These are phyloP conservation scores for Fusarium buharicum DNA, from an alignment of 2,329 filamentous ascomycete genomes.

Conservation along the genomic window DNA sequence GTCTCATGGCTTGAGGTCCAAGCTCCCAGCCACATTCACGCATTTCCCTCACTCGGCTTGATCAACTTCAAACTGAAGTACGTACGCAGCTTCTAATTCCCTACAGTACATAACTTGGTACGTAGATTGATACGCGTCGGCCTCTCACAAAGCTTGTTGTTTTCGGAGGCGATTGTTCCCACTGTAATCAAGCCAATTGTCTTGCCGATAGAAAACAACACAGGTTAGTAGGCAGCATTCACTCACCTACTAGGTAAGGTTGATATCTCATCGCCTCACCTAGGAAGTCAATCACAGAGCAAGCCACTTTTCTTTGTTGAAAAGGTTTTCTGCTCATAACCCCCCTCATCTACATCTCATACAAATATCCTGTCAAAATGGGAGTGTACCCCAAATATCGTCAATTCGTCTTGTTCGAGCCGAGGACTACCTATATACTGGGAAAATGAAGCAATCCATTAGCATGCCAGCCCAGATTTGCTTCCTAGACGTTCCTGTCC, in stretches of 20 bases:
- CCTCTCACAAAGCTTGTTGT: not conserved
- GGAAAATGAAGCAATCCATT: slow-evolving; percentile 29
- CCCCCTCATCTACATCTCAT: not conserved
- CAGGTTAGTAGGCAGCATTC: too few relatives aligned
- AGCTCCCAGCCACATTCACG: slow-evolving; percentile 33
- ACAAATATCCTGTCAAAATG: slow-evolving; percentile 1
- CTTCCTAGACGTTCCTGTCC: slow-evolving; percentile 30
- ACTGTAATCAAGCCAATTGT: not conserved
- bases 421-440: slow-evolving; percentile 35
- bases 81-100: slow-evolving; percentile 4
- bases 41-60: not conserved
- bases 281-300: not conserved
- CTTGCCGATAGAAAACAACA: too few relatives aligned
- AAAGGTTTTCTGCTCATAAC: not conserved
- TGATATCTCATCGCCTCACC: too few relatives aligned
- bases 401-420: slow-evolving; percentile 35
- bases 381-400: slow-evolving; percentile 16
- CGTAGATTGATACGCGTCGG: too few relatives aligned
- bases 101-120: too few relatives aligned
- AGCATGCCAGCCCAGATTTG: slow-evolving; percentile 28
- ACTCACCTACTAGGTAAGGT: too few relatives aligned
- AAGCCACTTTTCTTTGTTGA: not conserved
- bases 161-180: not conserved
- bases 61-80: slow-evolving; percentile 4
- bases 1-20: slow-evolving; percentile 22